phyloP scores from a whole-genome alignment of 2,329 filamentous ascomycete genomes.

The Shiraia sp. region DNA sequence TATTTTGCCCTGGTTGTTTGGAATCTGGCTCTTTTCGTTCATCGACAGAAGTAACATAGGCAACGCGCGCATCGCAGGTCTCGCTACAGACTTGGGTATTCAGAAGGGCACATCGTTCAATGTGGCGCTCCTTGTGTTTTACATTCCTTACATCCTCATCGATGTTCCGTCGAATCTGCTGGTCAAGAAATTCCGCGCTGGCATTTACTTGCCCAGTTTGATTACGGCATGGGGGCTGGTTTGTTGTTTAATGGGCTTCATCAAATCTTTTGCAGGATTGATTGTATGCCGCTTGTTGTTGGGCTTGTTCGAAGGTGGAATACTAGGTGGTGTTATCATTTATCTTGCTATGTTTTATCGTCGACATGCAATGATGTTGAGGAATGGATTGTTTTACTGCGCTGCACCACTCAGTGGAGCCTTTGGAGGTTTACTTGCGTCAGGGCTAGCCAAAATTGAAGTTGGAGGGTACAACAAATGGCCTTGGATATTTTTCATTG shows the following conservation, averaged over 20 bases:
- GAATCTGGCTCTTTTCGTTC: slow-evolving; percentile 53
- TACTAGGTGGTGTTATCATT: slow-evolving; percentile 47
- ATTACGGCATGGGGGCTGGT: slow-evolving; percentile 47
- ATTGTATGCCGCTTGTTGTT: slow-evolving; percentile 48
- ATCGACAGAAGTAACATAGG: slow-evolving; percentile 51
- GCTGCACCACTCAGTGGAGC: slow-evolving; percentile 46
- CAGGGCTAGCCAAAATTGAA: slow-evolving; percentile 47
- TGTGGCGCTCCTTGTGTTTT: slow-evolving; percentile 50
- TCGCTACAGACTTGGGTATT: slow-evolving; percentile 46
- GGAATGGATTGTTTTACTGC: slow-evolving; percentile 45
- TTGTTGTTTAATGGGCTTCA: slow-evolving; percentile 48
- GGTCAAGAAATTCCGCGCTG: slow-evolving; percentile 47
- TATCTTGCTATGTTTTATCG: slow-evolving; percentile 51
- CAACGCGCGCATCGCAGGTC: slow-evolving; percentile 50
- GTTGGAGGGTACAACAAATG: slow-evolving; percentile 45
- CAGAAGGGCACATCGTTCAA: slow-evolving; percentile 47
- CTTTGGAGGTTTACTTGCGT: slow-evolving; percentile 50
- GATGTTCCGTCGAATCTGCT: slow-evolving; percentile 49
- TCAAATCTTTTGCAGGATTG: slow-evolving; percentile 46
- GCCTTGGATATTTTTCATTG: slow-evolving; percentile 34
- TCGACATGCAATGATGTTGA: slow-evolving; percentile 46
- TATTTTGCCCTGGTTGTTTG: slow-evolving; percentile 52
- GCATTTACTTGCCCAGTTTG: slow-evolving; percentile 46
- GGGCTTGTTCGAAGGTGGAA: slow-evolving; percentile 48
- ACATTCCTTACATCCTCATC: slow-evolving; percentile 49